Evolutionary conservation across 2,329 filamentous ascomycete species (phyloP).

Genomic region (Corynespora cassiicola): DNA sequence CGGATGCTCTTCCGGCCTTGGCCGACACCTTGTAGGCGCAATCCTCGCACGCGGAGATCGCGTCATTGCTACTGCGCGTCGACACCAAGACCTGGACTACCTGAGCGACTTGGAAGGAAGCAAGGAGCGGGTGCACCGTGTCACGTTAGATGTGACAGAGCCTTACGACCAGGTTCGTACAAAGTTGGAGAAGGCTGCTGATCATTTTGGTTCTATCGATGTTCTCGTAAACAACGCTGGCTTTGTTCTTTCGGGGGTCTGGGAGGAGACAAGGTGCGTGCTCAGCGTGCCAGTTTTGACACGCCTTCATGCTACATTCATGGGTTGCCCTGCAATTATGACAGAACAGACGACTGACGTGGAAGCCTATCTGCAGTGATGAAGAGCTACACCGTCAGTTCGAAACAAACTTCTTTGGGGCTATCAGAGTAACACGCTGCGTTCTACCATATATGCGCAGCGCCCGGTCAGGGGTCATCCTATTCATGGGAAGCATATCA

Average conservation of each 20-base stretch:
- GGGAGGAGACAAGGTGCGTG: slow-evolving; percentile 1
- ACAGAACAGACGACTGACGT: too few species aligned
- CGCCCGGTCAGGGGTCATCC: slow-evolving; percentile 1
- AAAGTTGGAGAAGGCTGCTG: slow-evolving; percentile 33
- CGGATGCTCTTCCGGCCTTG: slow-evolving; percentile 52
- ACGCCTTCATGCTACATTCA: too few species aligned
- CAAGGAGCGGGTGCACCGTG: slow-evolving; percentile 30
- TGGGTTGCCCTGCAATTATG: too few species aligned
- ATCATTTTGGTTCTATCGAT: slow-evolving; percentile 44
- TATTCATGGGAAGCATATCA: slow-evolving; percentile 7
- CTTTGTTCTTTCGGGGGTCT: slow-evolving; percentile 27
- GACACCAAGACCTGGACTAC: slow-evolving; percentile 24
- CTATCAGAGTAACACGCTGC: slow-evolving; percentile 5
- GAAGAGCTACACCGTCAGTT: slow-evolving; percentile 9
- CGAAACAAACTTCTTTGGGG: slow-evolving; percentile 13
- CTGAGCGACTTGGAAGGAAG: slow-evolving; percentile 29
- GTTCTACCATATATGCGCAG: slow-evolving; percentile 10
- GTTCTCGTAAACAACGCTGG: slow-evolving; percentile 60
- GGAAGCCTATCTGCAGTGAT: too few species aligned
- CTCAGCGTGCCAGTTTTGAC: too few species aligned
- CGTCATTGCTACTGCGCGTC: slow-evolving; percentile 52
- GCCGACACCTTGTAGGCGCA: slow-evolving; percentile 44
- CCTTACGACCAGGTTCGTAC: slow-evolving; percentile 30
- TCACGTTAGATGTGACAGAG: slow-evolving; percentile 45
- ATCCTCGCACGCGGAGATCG: slow-evolving; percentile 48